Evolutionary conservation across 1,139 yeast genomes (phyloP), one percentile per base, ranked within the genome.

Genomic region (Suhomyces coccinellae): DNA sequence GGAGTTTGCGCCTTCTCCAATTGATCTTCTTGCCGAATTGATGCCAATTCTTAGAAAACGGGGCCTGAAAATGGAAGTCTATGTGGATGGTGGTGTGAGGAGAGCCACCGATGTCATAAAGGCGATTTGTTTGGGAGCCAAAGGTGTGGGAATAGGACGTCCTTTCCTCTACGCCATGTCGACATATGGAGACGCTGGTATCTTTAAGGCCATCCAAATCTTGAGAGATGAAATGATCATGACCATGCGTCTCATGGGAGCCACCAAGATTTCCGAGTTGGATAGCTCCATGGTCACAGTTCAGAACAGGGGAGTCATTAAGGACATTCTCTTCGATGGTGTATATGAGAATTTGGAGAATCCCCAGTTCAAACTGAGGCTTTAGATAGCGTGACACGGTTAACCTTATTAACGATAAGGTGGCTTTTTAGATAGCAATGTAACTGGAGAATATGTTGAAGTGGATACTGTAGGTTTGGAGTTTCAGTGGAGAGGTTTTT

Each of bases 211-310:
- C 8, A 83, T 87, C 52, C 90, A 85, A 56, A 69, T 89, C 40
- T 71, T 91, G 54, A 85, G 83, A 59, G 90, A 85, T 49, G 98
- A 91, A 62, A 65, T 91, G 62, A 82, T 79, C 51, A 87, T 89
- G 93, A 82, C 85, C 64, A 88, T 91, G 97, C 76, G 96, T 53
- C 72, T 90, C 41, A 68, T 91, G 41, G 98, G 97, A 36, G 96
- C 80, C 29, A 82, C 80, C 17, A 73, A 73, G 22, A 68, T 91
- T 16, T 78, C 75, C 38, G 85, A 89, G 36, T 72, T 91, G 51
- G 73, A 79, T 52, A 83, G 82, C 12, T 46, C 52, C 17, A 71
- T 56, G 49, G 58, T 75, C 28, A 77, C 73, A 48, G 56, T 60
- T 40, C 52, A 64, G 37, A 45, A 51, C 37, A 50, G 64, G 24